Evolutionary conservation across 228 moss, liverwort and hornwort genomes (phyloP).

Genomic region (Sphagnum fallax): DNA sequence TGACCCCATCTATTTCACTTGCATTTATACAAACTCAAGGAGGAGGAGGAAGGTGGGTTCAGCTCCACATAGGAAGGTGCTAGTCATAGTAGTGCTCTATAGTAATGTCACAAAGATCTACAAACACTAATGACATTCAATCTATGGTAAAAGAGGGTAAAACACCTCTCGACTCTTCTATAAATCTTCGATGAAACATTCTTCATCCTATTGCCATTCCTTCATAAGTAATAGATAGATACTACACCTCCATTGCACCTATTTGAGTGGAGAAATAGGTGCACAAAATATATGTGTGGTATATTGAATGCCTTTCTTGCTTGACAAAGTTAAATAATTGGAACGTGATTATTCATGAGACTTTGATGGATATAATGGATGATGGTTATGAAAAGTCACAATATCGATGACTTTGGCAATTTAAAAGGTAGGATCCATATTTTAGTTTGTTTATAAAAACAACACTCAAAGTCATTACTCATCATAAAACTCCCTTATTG

Average conservation of each 20-base stretch:
- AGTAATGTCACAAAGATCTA: conserved; percentile 61
- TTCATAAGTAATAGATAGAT: conserved; percentile 30
- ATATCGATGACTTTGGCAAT: conserved; percentile 61
- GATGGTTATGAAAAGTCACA: conserved; percentile 51
- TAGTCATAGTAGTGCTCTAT: conserved; percentile 56
- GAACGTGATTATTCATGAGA: conserved; percentile 57
- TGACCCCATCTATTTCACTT: conserved; percentile 51
- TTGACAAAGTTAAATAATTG: conserved; percentile 69
- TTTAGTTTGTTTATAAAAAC: conserved; percentile 64
- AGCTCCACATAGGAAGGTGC: conserved; percentile 30
- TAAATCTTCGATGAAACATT: conserved; percentile 48
- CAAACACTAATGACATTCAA: conserved; percentile 22
- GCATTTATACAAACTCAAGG: conserved; percentile 49
- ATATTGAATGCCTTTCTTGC: conserved; percentile 67
- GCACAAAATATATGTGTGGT: conserved; percentile 77
- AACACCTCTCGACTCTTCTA: conserved; percentile 20
- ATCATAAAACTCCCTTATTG: conserved; percentile 4
- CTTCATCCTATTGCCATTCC: conserved; percentile 46
- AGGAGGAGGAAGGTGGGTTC: conserved; percentile 6
- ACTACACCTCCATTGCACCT: no score
- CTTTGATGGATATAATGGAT: conserved; percentile 44
- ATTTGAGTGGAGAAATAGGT: conserved; percentile 24
- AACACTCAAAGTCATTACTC: conserved; percentile 48
- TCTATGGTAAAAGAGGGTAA: conserved; percentile 21
- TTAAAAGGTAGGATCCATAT: conserved; percentile 50